Evolutionary conservation across 1,284 basidiomycete species (phyloP), one percentile per base, ranked within the genome.

Genomic region (Trichosporon sp.): DNA sequence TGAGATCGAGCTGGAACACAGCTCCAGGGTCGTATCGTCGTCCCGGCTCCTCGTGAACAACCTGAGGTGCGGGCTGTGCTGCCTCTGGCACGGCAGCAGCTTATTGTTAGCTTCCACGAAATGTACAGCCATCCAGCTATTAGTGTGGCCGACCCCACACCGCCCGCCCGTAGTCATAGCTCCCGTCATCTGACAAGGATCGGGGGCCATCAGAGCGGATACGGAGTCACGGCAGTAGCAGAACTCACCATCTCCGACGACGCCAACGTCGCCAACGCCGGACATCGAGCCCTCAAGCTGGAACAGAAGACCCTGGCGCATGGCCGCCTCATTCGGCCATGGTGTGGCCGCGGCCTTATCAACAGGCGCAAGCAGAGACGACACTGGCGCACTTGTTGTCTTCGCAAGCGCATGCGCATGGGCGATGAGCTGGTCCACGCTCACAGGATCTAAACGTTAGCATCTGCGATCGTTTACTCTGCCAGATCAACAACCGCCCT

Each of bases 291-390:
- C 77, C 54, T 72, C 69, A 49, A 75, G 68, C 68, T 73, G 71
- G 69, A 77, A 79, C 52, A 79, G 63, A 25, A 78, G 61, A 8
- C 78, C 78, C 67, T 67, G 62, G 10, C 78, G 68, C 78, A 79
- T 79, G 10, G 61, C 65, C 57, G 66, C 68, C 64, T 79, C 78
- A 16, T 69, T 74, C 0, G 78, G 78, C 74, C 74, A 79, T 8
- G 78, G 78, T 7, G 64, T 61, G 23, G 69, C 71, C 54, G 73
- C 69, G 5, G 69, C 68, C 57, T 68, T 71, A 58, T 75, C 73
- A 9, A 70, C 57, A 4, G 64, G 62, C 10, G 69, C 59, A 29
- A 75, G 68, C 1, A 73, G 61, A 21, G 58, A 58, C 2, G 73
- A 73, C 14, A 77, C 65, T 0, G 77, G 77, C 16, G 76, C 76